These are phyloP conservation scores for Keqinozyma sinolaborantium DNA, from an alignment of 1,139 yeast species.

Conservation along the genomic window DNA sequence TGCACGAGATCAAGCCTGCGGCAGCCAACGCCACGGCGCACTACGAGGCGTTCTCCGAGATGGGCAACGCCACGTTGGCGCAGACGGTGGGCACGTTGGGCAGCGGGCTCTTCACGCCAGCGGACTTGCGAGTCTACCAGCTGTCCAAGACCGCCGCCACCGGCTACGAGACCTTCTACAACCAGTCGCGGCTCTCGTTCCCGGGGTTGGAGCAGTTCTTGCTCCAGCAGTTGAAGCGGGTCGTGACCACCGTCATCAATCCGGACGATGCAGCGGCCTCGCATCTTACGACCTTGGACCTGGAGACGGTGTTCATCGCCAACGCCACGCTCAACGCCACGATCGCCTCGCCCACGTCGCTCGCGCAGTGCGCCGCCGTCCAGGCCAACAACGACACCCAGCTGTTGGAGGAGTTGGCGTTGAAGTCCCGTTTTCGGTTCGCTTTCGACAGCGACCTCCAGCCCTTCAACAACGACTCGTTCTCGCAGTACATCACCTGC, in stretches of 20 bases:
- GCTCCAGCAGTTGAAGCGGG: slow-evolving; percentile 37
- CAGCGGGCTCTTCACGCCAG: slow-evolving; percentile 24
- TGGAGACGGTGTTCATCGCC: slow-evolving; percentile 16
- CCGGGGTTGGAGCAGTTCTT: slow-evolving; percentile 47
- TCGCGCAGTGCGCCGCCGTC: slow-evolving; percentile 6
- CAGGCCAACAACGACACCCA: neutral
- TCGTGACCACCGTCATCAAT: slow-evolving; percentile 31
- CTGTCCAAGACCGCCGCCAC: slow-evolving; percentile 1
- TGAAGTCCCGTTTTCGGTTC: slow-evolving; percentile 34
- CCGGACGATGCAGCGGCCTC: slow-evolving; percentile 10
- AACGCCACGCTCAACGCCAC: slow-evolving; percentile 12
- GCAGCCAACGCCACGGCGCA: slow-evolving; percentile 4
- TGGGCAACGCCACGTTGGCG: slow-evolving; percentile 28
- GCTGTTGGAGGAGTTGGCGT: slow-evolving; percentile 14
- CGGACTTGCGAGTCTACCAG: slow-evolving; percentile 13
- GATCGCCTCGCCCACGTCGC: too few species aligned
- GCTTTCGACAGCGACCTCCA: slow-evolving; percentile 25
- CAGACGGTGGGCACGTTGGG: slow-evolving; percentile 19
- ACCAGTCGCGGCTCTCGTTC: slow-evolving; percentile 15
- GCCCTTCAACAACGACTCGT: slow-evolving; percentile 28
- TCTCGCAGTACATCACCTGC: slow-evolving; percentile 38
- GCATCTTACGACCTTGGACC: slow-evolving; percentile 15
- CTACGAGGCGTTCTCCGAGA: slow-evolving; percentile 5
- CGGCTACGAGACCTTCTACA: slow-evolving; percentile 14
- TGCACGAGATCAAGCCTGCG: slow-evolving; percentile 26